Base-by-base conservation (phyloP, 2,329 filamentous ascomycete species). In the Diaporthe velutina region DNA sequence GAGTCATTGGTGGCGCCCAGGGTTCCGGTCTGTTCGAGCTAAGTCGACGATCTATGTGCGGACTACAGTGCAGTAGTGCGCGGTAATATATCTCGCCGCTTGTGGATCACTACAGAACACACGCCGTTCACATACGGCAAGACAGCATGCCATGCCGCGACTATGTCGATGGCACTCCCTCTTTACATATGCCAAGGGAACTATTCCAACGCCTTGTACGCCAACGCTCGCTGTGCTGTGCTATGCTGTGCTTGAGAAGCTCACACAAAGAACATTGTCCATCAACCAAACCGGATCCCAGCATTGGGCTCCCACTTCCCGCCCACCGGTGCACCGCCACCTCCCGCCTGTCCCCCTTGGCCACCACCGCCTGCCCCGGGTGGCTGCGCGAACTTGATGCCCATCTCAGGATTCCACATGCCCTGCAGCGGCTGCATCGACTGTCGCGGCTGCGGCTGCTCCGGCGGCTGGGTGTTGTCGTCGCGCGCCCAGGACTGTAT, bases 361-460 rank as follows among this genome's bases (percentile, higher is more conserved):
- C 68, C 55, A 33, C 71, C 57, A 70, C 77, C 48, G 73, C 76
- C 74, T 70, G 76, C n/a, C 70, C 78, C 77, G 19, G 84, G 79
- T 22, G 85, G 77, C 4, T 85, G 88, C 1, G 90, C 90, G 82
- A 98, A 98, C 74, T 92, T 92, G 79, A 98, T 97, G 0, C 93
- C 94, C 87, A 94, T 92, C 2, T 93, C 92, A 0, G 95, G 94
- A 73, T 91, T 92, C 95, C 95, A 98, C 82, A 94, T 91, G 9
- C 82, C 89, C 84, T 79, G 89, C 83, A 79, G 79, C 0, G 84
- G 81, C 76, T 83, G 81, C 67, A 84, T 81, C 0, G 85, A 83
- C 2, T 88, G 85, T 73, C 87, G 84, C 0, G 89, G 89, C 57
- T 82, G 83, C 0, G 80, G 90, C 84, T 81, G 93, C 78, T 92